A percentile compares a stretch with the other conserved stretches of the same genome.
phyloP scores from a whole-genome alignment of 352 stramenopile species.

The Phytophthora multivora region DNA sequence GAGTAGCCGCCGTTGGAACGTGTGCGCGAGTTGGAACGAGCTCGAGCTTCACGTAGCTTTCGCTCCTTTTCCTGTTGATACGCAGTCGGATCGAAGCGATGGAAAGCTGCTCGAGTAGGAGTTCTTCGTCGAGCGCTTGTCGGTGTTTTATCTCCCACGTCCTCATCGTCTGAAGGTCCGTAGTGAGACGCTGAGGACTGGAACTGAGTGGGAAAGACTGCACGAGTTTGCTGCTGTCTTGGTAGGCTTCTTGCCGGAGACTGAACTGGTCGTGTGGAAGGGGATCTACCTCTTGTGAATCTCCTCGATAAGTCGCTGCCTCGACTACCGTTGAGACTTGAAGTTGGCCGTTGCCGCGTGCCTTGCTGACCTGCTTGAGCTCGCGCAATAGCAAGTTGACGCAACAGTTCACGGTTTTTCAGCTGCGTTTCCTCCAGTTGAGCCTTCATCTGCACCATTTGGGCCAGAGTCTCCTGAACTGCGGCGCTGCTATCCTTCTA shows the following conservation, averaged over 20 bases:
- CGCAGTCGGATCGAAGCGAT: conserved; percentile 80
- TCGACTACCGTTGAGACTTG: conserved; percentile 9
- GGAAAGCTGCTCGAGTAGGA: conserved; percentile 40
- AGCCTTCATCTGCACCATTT: conserved; percentile 64
- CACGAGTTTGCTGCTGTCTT: conserved; percentile 15
- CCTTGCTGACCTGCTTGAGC: conserved; percentile 38
- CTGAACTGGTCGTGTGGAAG: conserved; percentile 10
- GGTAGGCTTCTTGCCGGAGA: neutral
- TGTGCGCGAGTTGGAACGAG: conserved; percentile 37
- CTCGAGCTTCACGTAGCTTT: conserved; percentile 48
- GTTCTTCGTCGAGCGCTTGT: conserved; percentile 14
- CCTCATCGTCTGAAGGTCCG: conserved; percentile 40
- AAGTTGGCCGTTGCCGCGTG: conserved; percentile 11
- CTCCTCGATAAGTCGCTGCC: conserved; percentile 14
- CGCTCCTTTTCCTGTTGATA: conserved; percentile 80
- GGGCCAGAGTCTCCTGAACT: conserved; percentile 57
- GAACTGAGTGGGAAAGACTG: conserved; percentile 27
- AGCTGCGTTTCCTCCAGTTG: conserved; percentile 68
- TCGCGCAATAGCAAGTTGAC: conserved; percentile 69
- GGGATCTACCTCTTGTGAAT: conserved; percentile 12
- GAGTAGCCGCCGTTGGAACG: conserved; percentile 51
- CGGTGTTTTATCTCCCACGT: conserved; percentile 7
- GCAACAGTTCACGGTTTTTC: conserved; percentile 78
- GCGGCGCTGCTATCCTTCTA: conserved; percentile 60
- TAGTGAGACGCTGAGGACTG: conserved; percentile 29